Conservation (phyloP, 202 grass and related monocot genomes). For the Saccharum hybrid region DNA sequence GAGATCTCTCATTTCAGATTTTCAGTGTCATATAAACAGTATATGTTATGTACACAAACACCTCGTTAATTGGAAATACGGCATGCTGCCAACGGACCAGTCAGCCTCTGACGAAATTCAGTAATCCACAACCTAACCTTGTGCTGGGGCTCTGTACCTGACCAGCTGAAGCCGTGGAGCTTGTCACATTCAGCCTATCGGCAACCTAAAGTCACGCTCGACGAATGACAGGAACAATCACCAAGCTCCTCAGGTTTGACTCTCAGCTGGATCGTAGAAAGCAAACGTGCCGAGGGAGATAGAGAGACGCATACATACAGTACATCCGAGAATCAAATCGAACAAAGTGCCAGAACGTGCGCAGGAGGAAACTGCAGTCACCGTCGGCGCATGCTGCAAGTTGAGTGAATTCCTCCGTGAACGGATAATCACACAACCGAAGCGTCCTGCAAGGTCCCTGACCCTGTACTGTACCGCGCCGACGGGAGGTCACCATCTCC, state of each 20-base stretch:
- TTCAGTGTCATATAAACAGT: not conserved
- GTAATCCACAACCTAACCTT: slow-evolving; percentile 1
- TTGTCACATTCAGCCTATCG: not conserved
- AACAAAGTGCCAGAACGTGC: not conserved
- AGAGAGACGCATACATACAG: not conserved
- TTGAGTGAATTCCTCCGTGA: not conserved
- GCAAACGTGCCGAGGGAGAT: not conserved
- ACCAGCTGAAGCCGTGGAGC: not conserved
- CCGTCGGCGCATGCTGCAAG: not conserved
- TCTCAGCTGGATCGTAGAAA: not conserved
- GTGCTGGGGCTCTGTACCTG: slow-evolving; percentile 12
- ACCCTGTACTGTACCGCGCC: not conserved
- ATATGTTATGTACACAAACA: not conserved
- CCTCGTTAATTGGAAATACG: not conserved
- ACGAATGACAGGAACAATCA: slow-evolving; percentile 6
- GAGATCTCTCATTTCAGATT: not conserved
- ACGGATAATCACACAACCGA: slow-evolving; percentile 6
- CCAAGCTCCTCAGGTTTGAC: not conserved
- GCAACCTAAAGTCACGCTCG: not conserved
- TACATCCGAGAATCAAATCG: not conserved
- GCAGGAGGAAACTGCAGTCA: slow-evolving; percentile 2
- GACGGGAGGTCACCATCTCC: not conserved
- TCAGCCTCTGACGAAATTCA: not conserved
- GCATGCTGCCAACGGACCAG: not conserved
- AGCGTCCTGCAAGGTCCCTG: not conserved